Evolutionary conservation across 2,329 filamentous ascomycete species (phyloP).

Genomic region (Pseudonectria foliicola): DNA sequence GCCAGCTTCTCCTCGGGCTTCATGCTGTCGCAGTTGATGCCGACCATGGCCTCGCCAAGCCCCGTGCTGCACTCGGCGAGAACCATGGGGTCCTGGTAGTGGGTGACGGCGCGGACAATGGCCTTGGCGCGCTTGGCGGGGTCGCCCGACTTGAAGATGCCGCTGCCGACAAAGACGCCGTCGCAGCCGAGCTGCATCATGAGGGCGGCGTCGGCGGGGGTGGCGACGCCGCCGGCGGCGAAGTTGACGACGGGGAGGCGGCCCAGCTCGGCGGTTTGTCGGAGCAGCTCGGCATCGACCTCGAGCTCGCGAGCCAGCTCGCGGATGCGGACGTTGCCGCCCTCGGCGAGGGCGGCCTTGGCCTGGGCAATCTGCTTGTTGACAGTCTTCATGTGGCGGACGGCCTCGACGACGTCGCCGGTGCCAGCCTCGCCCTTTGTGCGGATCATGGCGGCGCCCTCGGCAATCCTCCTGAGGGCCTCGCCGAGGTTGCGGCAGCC

Average conservation of each 20-base stretch:
- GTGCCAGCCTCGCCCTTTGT: conserved; percentile 98
- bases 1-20: conserved; percentile 74
- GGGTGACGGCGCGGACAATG: conserved; percentile 89
- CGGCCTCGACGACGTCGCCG: conserved; percentile 93
- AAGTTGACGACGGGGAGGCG: conserved; percentile 95
- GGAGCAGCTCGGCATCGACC: conserved; percentile 69
- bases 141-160: conserved; percentile 96
- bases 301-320: conserved; percentile 76
- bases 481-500: conserved; percentile 93
- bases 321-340: conserved; percentile 49
- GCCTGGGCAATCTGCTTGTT: conserved; percentile 75
- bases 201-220: conserved; percentile 88
- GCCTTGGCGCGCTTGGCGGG: conserved; percentile 84
- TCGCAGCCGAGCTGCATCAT: conserved; percentile 99
- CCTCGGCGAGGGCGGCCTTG: conserved; percentile 60
- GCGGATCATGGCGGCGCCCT: conserved; percentile 97
- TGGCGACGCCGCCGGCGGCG: conserved; percentile 98
- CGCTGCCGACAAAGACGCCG: conserved; percentile 92
- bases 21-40: conserved; percentile 80
- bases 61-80: conserved; percentile 82
- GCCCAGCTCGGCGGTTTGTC: conserved; percentile 79
- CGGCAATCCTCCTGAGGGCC: conserved; percentile 80
- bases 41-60: conserved; percentile 96
- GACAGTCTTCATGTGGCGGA: conserved; percentile 90
- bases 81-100: conserved; percentile 78